A percentile compares a stretch with the other conserved stretches of the same genome.
phyloP scores from a whole-genome alignment of 2,329 filamentous ascomycete species.

The Fusarium clavum region DNA sequence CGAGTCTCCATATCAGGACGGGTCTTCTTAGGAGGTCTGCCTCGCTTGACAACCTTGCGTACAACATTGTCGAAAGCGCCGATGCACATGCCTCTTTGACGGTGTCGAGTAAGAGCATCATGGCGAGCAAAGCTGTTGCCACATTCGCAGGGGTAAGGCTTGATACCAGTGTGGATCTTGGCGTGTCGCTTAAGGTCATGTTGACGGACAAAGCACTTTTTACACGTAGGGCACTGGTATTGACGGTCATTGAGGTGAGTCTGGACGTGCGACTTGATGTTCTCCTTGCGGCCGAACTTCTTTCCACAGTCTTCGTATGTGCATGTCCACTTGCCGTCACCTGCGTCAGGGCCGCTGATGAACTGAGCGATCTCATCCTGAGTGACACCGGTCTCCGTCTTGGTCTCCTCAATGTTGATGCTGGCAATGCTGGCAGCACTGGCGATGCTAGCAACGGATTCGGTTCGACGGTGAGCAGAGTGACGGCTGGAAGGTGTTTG shows the following conservation, averaged over 20 bases:
- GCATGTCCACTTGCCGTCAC: conserved; percentile 84
- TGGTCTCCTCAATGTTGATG: conserved; percentile 73
- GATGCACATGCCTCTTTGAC: conserved; percentile 95
- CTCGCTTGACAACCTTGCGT: conserved; percentile 70
- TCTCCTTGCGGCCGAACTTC: conserved; percentile 95
- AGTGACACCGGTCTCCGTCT: conserved; percentile 85
- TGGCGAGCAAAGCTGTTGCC: conserved; percentile 95
- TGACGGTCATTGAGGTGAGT: conserved; percentile 97
- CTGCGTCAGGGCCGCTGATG: conserved; percentile 77
- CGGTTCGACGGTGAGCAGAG: conserved; percentile 65
- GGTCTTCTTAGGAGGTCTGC: conserved; percentile 69
- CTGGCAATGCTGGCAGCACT: conserved; percentile 70
- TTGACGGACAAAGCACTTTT: conserved; percentile 95
- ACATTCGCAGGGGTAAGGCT: conserved; percentile 94
- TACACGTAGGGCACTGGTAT: conserved; percentile 91
- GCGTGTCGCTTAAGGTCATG: conserved; percentile 97
- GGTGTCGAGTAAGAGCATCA: conserved; percentile 92
- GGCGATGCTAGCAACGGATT: conserved; percentile 68
- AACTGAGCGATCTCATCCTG: conserved; percentile 83
- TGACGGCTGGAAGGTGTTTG: conserved; percentile 36
- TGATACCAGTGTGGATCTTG: conserved; percentile 96
- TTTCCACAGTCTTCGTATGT: conserved; percentile 84
- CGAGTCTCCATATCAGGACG: conserved; percentile 68
- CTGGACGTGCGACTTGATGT: conserved; percentile 98
- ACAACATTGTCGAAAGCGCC: conserved; percentile 88